These are phyloP conservation scores for Botrytis cinerea DNA, from an alignment of 2,329 filamentous ascomycete species.

Conservation along the genomic window DNA sequence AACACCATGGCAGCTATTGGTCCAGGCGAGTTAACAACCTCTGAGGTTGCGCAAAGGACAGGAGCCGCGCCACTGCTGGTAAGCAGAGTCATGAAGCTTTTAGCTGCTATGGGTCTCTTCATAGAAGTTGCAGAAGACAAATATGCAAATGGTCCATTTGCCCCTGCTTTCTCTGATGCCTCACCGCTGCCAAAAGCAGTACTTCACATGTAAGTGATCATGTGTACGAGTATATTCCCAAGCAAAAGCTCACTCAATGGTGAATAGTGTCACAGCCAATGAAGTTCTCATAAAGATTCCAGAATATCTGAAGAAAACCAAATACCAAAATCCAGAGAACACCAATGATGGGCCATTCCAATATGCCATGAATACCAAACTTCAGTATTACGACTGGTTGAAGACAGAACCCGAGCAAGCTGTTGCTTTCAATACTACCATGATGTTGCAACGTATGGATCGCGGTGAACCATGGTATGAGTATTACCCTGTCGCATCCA, in stretches of 20 bases:
- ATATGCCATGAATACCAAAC: slow-evolving; percentile 18
- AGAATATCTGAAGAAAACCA: slow-evolving; percentile 22
- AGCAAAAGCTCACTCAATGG: neutral
- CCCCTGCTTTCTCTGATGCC: neutral
- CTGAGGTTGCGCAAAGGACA: slow-evolving; percentile 9
- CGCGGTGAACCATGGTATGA: slow-evolving; percentile 23
- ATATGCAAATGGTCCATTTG: slow-evolving; percentile 12
- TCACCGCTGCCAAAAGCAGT: slow-evolving; percentile 12
- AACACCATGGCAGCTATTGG: slow-evolving; percentile 10
- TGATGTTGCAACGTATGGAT: slow-evolving; percentile 19
- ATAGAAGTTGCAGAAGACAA: slow-evolving; percentile 11
- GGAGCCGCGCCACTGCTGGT: slow-evolving; percentile 11
- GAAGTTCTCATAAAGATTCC: slow-evolving; percentile 16
- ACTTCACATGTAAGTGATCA: slow-evolving; percentile 13
- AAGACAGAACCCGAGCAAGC: slow-evolving; percentile 14
- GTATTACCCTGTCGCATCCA: neutral
- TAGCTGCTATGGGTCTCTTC: slow-evolving; percentile 12
- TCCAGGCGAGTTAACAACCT: neutral
- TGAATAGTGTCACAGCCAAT: neutral
- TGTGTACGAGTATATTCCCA: neutral
- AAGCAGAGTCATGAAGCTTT: slow-evolving; percentile 18
- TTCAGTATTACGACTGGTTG: slow-evolving; percentile 22
- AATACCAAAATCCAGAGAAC: slow-evolving; percentile 22
- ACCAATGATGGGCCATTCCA: slow-evolving; percentile 19
- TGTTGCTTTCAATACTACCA: slow-evolving; percentile 19